Conservation (phyloP, 129 eudicot species). For the Kitagawia praeruptora region DNA sequence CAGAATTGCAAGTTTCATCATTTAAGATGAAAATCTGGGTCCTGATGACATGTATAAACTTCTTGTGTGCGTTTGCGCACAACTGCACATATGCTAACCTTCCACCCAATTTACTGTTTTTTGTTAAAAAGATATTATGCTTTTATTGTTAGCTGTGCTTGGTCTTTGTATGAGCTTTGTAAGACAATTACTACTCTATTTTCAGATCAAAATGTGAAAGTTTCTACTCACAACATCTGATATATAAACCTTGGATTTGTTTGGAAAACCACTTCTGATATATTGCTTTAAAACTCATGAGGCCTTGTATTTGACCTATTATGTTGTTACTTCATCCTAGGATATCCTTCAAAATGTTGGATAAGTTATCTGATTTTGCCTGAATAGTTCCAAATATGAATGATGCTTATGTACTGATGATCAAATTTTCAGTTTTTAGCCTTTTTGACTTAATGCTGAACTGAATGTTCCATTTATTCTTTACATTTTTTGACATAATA, state of each 20-base stretch:
- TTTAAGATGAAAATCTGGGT: no score
- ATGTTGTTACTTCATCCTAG: neutral
- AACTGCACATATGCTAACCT: no score
- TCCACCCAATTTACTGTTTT: no score
- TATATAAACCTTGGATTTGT: neutral
- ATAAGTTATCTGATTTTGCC: neutral
- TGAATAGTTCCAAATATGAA: neutral
- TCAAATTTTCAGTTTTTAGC: neutral
- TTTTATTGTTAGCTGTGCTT: no score
- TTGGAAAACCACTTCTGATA: neutral
- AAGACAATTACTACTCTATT: neutral
- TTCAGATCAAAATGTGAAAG: neutral
- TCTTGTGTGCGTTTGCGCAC: no score
- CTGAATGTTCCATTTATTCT: neutral
- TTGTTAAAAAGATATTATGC: no score
- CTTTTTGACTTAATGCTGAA: neutral
- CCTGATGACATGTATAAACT: no score
- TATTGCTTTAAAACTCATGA: neutral
- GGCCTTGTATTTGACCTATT: neutral
- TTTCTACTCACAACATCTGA: neutral
- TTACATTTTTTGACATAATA: neutral
- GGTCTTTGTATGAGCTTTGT: neutral
- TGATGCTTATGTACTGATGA: neutral
- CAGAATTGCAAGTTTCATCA: no score
- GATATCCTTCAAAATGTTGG: neutral